Evolutionary conservation across 352 stramenopile species (phyloP).

Genomic region (Phytopythium kandeliae): DNA sequence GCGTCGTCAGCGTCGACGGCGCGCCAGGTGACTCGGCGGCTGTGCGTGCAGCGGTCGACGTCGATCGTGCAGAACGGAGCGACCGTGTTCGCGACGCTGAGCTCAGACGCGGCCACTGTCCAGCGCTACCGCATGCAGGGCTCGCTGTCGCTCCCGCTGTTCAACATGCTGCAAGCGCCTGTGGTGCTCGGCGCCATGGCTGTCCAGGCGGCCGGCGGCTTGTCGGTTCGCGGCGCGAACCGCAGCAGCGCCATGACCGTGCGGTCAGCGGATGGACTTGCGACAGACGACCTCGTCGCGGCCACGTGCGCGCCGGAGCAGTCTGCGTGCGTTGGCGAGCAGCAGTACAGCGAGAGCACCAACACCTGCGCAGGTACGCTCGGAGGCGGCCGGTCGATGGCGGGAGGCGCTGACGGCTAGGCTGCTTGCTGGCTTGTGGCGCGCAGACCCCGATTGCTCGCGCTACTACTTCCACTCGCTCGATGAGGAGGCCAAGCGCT

Average conservation of each 20-base stretch:
- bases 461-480: slow-evolving; percentile 62
- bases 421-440: background rate
- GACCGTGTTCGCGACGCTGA: slow-evolving; percentile 34
- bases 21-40: slow-evolving; percentile 6
- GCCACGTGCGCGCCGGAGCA: background rate
- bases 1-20: slow-evolving; percentile 3
- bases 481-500: slow-evolving; percentile 33
- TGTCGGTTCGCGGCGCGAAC: slow-evolving; percentile 35
- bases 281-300: background rate
- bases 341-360: slow-evolving; percentile 26
- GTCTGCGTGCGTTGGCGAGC: slow-evolving; percentile 27
- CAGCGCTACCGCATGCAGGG: slow-evolving; percentile 50
- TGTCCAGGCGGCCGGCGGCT: slow-evolving; percentile 29
- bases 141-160: slow-evolving; percentile 38
- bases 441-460: slow-evolving; percentile 51
- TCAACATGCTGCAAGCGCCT: slow-evolving; percentile 62
- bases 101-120: slow-evolving; percentile 29
- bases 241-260: slow-evolving; percentile 25
- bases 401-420: too few species aligned
- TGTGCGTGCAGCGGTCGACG: slow-evolving; percentile 49
- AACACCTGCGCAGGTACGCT: slow-evolving; percentile 58
- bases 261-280: background rate
- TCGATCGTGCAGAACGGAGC: slow-evolving; percentile 56
- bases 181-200: slow-evolving; percentile 62
- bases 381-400: too few species aligned